Base-by-base conservation (phyloP, 169 alveolate genomes). In the Amoebophrya sp. region DNA sequence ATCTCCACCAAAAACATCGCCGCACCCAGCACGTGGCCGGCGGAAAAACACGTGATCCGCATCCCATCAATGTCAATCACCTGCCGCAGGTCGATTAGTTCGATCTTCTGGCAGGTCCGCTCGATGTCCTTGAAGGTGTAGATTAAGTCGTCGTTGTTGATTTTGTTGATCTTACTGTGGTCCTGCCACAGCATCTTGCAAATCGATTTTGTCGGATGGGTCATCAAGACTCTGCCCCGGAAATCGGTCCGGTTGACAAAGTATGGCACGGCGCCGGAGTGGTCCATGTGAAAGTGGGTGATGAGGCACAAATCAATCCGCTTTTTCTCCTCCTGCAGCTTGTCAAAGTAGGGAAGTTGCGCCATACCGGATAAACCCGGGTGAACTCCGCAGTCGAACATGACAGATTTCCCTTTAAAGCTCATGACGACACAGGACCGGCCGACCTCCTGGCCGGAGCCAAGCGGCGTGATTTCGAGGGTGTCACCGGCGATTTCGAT, bases 1-100 rank as follows among this genome's bases (percentile, higher is more conserved):
- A 98, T 97, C 94, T 98, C 99, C 40, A 99, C 98, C 90, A 98
- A 92, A 95, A 99, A 99, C 99, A 99, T 98, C 89, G 99, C 98
- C 0, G 99, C 99, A 2, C 99, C 99, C 32, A 99, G 95, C 40
- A 99, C 99, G 95, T 99, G 99, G 0, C 99, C 99, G 0, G 99
- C 99, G 89, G 98, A 96, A 94, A 96, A 98, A 90, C 99, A 98
- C 40, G 99, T 95, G 91, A 99, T 95, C 93, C 97, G 97, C 35
- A 98, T 97, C 38, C 99, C 99, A 89, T 96, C 96, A 40, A 95
- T 91, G 55, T 97, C 98, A 40, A 96, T 95, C 94, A 98, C 98
- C 94, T 98, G 97, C 92, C 97, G 98, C 94, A 97, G 98, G 93
- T 98, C 98, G 54, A 99, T 94, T 29, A 97, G 94, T 91, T 97